Evolutionary conservation across 768 basidiomycete species (phyloP).

Genomic region (Leccinum subtestaceum): DNA sequence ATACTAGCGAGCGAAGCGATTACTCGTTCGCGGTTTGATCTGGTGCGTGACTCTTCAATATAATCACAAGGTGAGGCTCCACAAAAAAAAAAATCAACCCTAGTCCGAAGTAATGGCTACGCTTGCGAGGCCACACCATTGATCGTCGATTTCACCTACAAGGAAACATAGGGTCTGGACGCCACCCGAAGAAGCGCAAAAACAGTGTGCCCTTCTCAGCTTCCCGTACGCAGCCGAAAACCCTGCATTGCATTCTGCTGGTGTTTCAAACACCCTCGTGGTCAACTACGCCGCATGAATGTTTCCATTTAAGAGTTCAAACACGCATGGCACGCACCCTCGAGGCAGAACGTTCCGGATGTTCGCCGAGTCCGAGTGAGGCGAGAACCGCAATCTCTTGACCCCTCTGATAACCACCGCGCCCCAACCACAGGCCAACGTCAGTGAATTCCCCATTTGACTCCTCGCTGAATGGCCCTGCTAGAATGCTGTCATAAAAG

Average conservation of each 20-base stretch:
- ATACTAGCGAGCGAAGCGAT: conserved; percentile 1
- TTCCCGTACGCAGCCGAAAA: conserved; percentile 9
- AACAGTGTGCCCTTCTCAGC: conserved; percentile 13
- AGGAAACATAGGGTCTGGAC: conserved; percentile 38
- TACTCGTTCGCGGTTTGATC: not conserved
- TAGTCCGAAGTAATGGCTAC: conserved; percentile 15
- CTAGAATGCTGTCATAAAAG: conserved; percentile 51
- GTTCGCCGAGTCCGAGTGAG: conserved; percentile 33
- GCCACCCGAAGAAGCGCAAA: conserved; percentile 13
- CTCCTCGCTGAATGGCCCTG: conserved; percentile 48
- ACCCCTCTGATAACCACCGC: conserved; percentile 33
- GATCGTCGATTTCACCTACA: conserved; percentile 30
- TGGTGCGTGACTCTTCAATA: not conserved
- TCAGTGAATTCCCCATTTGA: conserved; percentile 53
- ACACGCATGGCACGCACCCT: conserved; percentile 1
- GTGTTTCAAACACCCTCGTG: conserved; percentile 13
- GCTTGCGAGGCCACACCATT: conserved; percentile 23
- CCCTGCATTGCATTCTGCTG: conserved; percentile 10
- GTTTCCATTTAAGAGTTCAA: conserved; percentile 7
- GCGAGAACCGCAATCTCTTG: conserved; percentile 32
- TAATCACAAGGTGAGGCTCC: not conserved
- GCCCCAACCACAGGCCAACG: conserved; percentile 51
- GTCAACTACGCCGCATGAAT: conserved; percentile 16
- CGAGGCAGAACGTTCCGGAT: conserved; percentile 15
- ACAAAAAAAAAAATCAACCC: not conserved